Evolutionary conservation across 1,139 yeast species (phyloP).

Genomic region (Taphrina confusa): DNA sequence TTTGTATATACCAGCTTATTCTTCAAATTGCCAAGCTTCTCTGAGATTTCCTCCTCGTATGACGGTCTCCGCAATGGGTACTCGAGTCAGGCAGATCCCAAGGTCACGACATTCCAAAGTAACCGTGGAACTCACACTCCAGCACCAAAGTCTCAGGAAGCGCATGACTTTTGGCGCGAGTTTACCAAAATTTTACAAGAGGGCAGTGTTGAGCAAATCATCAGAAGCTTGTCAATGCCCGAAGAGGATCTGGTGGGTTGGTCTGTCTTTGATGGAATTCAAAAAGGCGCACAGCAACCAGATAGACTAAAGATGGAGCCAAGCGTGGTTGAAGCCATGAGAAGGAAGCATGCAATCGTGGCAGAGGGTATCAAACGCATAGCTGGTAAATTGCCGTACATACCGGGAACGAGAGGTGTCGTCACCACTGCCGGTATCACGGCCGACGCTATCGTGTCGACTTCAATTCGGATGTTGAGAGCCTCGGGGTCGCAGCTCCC

Average conservation of each 20-base stretch:
- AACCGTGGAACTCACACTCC: neutral
- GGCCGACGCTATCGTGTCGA: constrained; percentile 15
- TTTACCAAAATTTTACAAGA: neutral
- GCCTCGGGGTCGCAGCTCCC: constrained; percentile 21
- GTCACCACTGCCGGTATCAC: constrained; percentile 10
- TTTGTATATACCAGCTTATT: neutral
- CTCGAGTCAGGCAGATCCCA: neutral
- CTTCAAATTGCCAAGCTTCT: neutral
- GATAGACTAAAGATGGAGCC: neutral
- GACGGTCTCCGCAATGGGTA: neutral
- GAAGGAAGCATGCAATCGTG: neutral
- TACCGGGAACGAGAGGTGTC: constrained; percentile 20
- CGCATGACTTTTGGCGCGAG: constrained; percentile 1
- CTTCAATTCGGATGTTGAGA: constrained; percentile 25
- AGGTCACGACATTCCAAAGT: neutral
- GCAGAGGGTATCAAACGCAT: neutral
- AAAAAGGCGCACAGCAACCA: neutral
- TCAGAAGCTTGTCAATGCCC: neutral
- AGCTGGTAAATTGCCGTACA: constrained; percentile 8
- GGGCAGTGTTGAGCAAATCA: neutral
- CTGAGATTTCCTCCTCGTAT: neutral
- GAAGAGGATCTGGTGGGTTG: neutral
- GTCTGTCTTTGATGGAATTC: constrained; percentile 1
- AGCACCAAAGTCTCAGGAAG: neutral
- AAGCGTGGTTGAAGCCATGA: neutral